Evolutionary conservation across 805 yeast species (phyloP), one percentile per base, ranked within the genome.

Genomic region (Candida montana): DNA sequence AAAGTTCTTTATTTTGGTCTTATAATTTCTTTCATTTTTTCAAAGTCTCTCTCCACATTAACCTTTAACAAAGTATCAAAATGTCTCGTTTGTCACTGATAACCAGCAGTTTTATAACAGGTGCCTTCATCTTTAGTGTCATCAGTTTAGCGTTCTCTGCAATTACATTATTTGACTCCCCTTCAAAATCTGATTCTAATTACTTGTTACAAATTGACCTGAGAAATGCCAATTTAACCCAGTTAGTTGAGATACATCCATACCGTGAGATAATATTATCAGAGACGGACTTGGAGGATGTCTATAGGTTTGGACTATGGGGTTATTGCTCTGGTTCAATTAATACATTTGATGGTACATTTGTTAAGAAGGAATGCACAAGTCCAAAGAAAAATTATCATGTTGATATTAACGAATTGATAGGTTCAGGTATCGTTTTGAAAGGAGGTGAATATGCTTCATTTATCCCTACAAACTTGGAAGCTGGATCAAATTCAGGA

Each of bases 231-330:
- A 23, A 31, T 31, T 31, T 31, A 18, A 19, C 17, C n/a, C 16
- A 17, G 6, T 9, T 31, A 12, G 17, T 12, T 8, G 19, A 18
- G 16, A 4, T 13, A 18, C 15, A 18, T 8, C 33, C 33, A 11
- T 17, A 37, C 17, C 32, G 34, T 21, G 31, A 30, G 26, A 3
- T 31, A 7, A 23, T 29, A 23, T 20, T 37, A 16, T 28, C 27
- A n/a, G 10, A 28, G 18, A 37, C 40, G 12, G 23, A 5, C 13
- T 21, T 37, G 21, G 13, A 37, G 15, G 40, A 24, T 12, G 19
- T 31, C 18, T 37, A 37, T 21, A 31, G 40, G 11, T 37, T 19
- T 24, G 40, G 40, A 4, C 29, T 37, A 23, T 37, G 40, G 40
- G 40, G 40, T 31, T 24, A 21, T 17, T 37, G 40, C 21, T 31